Evolutionary conservation across 148 eudicot species (phyloP), one percentile per base, ranked within the genome.

Genomic region (Nepenthes mirabilis): DNA sequence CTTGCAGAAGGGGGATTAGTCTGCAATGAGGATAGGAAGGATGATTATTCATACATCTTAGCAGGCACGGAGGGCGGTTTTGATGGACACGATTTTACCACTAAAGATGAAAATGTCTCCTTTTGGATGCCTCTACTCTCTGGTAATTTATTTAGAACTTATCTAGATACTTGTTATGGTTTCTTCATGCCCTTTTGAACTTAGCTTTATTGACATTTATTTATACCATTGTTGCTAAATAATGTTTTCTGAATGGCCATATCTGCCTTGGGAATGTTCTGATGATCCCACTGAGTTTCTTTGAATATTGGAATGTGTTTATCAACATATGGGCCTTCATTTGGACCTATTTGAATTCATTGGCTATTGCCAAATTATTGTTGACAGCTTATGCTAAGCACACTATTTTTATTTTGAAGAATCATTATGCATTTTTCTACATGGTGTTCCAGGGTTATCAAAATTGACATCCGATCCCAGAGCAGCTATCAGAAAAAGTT

Each of bases 41-140:
- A 73, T 71, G 79, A 77, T 65, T 75, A 70, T 63, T 73, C 78
- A 40, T 72, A 80, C 52, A 45, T 61, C 62, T 66, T 66, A 65
- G 64, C 63, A 45, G 72, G 50, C 54, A 67, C 67, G 45, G 78
- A 71, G 52, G 75, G 68, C 59, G 64, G 73, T 65, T 67, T 64
- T 34, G 84, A 77, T 79, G 82, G 75, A 53, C 82, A 79, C 68
- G 52, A 67, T 47, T 66, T 62, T 56, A 65, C 60, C 9, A 79
- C 70, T 69, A 91, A 78, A 68, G 84, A 88, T 70, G 99, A 86
- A 61, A 71, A 80, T 68, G 65, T 72, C 23, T 74, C 84, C 57
- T 86, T 72, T 77, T 94, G 99, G 99, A 73, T 86, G 77, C 99
- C 97, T 78, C 76, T 94, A 73, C 90, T 94, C 32, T 68, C 91